phyloP scores from a whole-genome alignment of 768 basidiomycete genomes.

The Imleria badia region DNA sequence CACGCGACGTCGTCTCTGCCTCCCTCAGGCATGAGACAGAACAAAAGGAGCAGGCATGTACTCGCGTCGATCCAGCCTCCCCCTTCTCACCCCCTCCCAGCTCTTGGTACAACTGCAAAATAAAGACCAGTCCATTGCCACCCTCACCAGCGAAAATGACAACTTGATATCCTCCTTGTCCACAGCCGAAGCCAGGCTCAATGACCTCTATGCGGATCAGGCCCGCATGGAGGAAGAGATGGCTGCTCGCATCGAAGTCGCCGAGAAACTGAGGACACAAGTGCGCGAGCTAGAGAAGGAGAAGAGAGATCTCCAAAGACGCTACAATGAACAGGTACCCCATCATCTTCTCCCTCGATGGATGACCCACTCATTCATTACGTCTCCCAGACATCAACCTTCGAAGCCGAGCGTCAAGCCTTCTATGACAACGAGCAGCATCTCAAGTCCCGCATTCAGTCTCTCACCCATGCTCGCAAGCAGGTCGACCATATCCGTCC shows the following conservation, averaged over 20 bases:
- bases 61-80: slow-evolving; percentile 2
- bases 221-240: slow-evolving; percentile 79
- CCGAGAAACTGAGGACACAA: slow-evolving; percentile 78
- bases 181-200: slow-evolving; percentile 67
- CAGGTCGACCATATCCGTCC: slow-evolving; percentile 42
- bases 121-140: slow-evolving; percentile 68
- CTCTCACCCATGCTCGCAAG: slow-evolving; percentile 66
- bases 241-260: slow-evolving; percentile 76
- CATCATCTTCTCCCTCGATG: slow-evolving; percentile 13
- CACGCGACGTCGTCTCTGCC: slow-evolving; percentile 54
- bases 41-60: slow-evolving; percentile 72
- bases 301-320: slow-evolving; percentile 75
- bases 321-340: slow-evolving; percentile 85
- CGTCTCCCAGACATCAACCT: slow-evolving; percentile 65
- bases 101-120: slow-evolving; percentile 75
- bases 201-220: slow-evolving; percentile 81
- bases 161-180: slow-evolving; percentile 63
- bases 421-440: slow-evolving; percentile 95
- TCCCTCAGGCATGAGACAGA: slow-evolving; percentile 77
- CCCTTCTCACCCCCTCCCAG: slow-evolving; percentile 37
- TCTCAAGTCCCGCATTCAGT: slow-evolving; percentile 86
- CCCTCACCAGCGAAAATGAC: slow-evolving; percentile 63
- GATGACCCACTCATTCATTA: slow-evolving; percentile 11
- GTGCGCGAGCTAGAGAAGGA: slow-evolving; percentile 87
- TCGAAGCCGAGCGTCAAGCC: slow-evolving; percentile 89